Evolutionary conservation across 208 protist genomes (phyloP).

Genomic region (Acanthamoeba quina): DNA sequence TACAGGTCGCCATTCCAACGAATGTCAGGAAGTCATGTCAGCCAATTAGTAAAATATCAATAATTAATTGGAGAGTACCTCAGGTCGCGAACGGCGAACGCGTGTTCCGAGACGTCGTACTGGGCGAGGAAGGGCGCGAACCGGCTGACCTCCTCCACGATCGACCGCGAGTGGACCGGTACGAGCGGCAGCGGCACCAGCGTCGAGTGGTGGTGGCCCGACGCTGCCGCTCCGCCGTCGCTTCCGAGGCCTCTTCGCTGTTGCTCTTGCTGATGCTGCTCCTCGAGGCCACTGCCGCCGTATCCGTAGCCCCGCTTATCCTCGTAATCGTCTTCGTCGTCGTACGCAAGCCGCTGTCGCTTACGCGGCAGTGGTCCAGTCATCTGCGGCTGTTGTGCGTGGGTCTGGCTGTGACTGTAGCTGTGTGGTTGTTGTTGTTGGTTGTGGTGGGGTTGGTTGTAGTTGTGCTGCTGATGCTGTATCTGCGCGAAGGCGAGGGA

Average conservation of each 20-base stretch:
- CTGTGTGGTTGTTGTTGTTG: background rate
- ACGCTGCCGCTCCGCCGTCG: background rate
- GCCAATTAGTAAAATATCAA: no score
- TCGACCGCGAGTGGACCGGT: background rate
- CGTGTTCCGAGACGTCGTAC: slow-evolving; percentile 9
- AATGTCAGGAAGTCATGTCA: no score
- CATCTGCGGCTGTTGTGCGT: no score
- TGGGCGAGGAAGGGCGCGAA: background rate
- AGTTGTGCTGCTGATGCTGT: background rate
- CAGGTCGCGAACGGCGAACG: background rate
- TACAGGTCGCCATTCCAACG: no score
- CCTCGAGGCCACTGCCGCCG: background rate
- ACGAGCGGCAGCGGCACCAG: slow-evolving; percentile 8
- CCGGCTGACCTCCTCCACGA: slow-evolving; percentile 6
- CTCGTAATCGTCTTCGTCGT: background rate
- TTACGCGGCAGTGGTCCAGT: no score
- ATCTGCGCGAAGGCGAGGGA: slow-evolving; percentile 27
- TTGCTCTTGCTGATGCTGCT: background rate
- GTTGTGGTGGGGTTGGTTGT: background rate
- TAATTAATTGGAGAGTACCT: background rate
- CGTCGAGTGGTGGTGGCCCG: background rate
- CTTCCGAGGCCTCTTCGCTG: background rate
- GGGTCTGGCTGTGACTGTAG: background rate
- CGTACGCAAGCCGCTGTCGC: no score
- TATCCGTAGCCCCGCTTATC: background rate